These are phyloP conservation scores for Yarrowia keelungensis DNA, from an alignment of 805 yeast genomes.

Conservation along the genomic window DNA sequence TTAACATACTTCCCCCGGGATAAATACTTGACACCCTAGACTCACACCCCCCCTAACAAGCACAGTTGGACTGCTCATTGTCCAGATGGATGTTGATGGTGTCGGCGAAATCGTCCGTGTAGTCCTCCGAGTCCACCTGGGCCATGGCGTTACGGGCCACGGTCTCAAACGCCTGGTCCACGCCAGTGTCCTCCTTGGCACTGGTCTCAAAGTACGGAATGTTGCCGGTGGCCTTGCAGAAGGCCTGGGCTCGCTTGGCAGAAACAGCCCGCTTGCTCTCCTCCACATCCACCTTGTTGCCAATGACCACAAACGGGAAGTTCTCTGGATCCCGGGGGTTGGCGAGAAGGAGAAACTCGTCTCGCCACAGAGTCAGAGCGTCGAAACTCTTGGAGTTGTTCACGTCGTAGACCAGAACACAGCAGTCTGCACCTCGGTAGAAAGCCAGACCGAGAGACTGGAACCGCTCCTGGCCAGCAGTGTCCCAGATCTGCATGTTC, in stretches of 20 bases:
- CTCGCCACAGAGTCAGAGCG: constrained; percentile 88
- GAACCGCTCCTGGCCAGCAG: constrained; percentile 98
- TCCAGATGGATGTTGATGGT: constrained; percentile 95
- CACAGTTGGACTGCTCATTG: constrained; percentile 76
- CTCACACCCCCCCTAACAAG: constrained; percentile 56
- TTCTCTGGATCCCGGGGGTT: constrained; percentile 92
- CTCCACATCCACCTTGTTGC: constrained; percentile 94
- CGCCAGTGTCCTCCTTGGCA: constrained; percentile 95
- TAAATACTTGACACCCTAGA: constrained; percentile 4
- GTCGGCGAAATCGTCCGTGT: constrained; percentile 91
- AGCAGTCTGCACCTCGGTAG: constrained; percentile 97
- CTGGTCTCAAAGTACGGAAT: constrained; percentile 96
- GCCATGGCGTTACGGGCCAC: constrained; percentile 94
- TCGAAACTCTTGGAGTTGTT: constrained; percentile 94
- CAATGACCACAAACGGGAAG: constrained; percentile 94
- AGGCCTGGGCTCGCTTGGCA: constrained; percentile 64
- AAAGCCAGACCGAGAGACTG: constrained; percentile 97
- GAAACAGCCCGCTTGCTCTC: constrained; percentile 82
- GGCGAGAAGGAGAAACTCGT: constrained; percentile 92
- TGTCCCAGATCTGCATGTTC: constrained; percentile 89
- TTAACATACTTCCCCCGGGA: constrained; percentile 30
- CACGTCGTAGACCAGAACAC: constrained; percentile 94
- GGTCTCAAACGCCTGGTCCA: constrained; percentile 94
- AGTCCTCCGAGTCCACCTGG: constrained; percentile 91
- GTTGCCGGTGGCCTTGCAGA: constrained; percentile 71